Conservation (phyloP, 331 rosid species). For the Malus hybrid region DNA sequence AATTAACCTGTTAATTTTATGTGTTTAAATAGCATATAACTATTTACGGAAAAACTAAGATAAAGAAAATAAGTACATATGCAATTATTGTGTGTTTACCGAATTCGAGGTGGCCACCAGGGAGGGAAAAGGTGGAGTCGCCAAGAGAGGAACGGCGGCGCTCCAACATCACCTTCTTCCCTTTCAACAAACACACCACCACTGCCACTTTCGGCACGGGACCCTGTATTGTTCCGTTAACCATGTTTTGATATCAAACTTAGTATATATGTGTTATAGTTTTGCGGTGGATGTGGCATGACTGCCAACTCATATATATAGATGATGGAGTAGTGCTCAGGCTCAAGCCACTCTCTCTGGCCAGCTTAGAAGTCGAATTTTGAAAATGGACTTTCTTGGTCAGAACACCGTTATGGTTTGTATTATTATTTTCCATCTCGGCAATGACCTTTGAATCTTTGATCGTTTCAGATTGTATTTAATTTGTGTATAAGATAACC, state of each 20-base stretch:
- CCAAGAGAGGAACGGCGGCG: conserved; percentile 20
- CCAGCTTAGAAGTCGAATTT: neutral
- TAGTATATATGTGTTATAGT: neutral
- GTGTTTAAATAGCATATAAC: neutral
- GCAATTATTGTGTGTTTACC: neutral
- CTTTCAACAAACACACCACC: conserved; percentile 13
- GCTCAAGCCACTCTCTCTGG: neutral
- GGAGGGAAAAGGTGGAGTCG: conserved; percentile 8
- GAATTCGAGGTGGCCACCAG: conserved; percentile 26
- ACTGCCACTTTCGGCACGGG: conserved; percentile 1
- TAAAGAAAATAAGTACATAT: neutral
- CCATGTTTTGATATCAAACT: conserved; percentile 1
- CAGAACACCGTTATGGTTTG: neutral
- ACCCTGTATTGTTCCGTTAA: neutral
- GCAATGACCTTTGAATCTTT: no score
- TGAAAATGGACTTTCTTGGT: neutral
- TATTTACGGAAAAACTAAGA: neutral
- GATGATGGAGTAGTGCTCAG: neutral
- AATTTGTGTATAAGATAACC: no score
- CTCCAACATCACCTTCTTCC: conserved; percentile 11
- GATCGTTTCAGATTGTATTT: neutral
- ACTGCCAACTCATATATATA: neutral
- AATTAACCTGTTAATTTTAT: no score
- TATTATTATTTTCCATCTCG: neutral
- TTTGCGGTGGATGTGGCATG: neutral